These are phyloP conservation scores for Punctularia strigosozonata DNA, from an alignment of 768 basidiomycete species.

Conservation along the genomic window DNA sequence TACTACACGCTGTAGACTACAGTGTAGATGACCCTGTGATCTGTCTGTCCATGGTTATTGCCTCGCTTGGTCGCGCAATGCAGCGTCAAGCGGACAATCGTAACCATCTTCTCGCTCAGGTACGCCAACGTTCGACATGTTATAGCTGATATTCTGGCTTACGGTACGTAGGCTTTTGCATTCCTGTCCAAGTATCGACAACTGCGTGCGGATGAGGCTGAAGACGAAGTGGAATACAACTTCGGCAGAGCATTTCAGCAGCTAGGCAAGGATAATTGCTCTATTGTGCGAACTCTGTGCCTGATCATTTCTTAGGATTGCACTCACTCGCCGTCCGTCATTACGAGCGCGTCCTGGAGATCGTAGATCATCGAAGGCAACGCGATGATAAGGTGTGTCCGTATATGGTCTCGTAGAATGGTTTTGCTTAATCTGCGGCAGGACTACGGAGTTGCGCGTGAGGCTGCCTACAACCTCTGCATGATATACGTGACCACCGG, in stretches of 20 bases:
- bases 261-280: conserved; percentile 45
- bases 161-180: conserved; percentile 51
- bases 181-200: conserved; percentile 75
- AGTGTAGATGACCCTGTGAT: conserved; percentile 77
- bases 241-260: conserved; percentile 89
- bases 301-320: conserved; percentile 39
- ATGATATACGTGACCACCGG: conserved; percentile 75
- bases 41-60: conserved; percentile 71
- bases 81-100: conserved; percentile 91
- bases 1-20: conserved; percentile 81
- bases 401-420: not conserved
- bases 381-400: conserved; percentile 19
- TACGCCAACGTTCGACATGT: conserved; percentile 10
- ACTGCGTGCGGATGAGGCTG: conserved; percentile 31
- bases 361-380: conserved; percentile 35
- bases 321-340: conserved; percentile 74
- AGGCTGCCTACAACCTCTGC: conserved; percentile 84
- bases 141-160: not conserved
- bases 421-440: conserved; percentile 15
- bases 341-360: conserved; percentile 65
- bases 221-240: conserved; percentile 84
- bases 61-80: conserved; percentile 84
- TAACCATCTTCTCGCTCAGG: conserved; percentile 78
- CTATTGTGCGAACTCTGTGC: not conserved
- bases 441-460: conserved; percentile 45